Conservation (phyloP, 2,329 filamentous ascomycete species). For the Talaromyces sp. region DNA sequence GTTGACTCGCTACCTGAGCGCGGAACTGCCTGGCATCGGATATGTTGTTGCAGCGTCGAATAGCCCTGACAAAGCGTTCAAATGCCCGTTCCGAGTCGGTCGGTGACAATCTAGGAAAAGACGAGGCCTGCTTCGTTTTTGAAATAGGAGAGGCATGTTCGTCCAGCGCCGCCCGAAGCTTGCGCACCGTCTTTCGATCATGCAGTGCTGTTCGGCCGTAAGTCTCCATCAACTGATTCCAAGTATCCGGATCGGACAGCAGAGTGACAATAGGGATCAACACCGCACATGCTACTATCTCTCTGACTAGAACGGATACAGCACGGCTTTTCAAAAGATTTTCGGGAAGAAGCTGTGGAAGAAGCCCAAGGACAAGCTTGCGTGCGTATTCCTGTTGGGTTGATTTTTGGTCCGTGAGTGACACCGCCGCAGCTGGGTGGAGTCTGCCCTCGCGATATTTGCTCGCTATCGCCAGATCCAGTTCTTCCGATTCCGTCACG, state of each 20-base stretch:
- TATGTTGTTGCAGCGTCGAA: constrained; percentile 81
- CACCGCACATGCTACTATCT: constrained; percentile 90
- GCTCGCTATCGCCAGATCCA: constrained; percentile 90
- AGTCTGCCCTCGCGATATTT: constrained; percentile 87
- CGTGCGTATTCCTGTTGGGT: constrained; percentile 87
- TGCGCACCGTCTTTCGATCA: constrained; percentile 90
- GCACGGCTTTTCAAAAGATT: constrained; percentile 71
- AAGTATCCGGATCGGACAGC: constrained; percentile 86
- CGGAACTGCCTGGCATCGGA: constrained; percentile 89
- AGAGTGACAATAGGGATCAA: constrained; percentile 73
- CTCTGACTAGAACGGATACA: constrained; percentile 73
- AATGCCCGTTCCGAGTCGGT: constrained; percentile 88
- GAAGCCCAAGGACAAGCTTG: constrained; percentile 61
- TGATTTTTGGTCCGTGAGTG: constrained; percentile 75
- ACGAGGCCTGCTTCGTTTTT: constrained; percentile 55
- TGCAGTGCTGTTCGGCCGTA: constrained; percentile 81
- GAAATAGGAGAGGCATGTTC: constrained; percentile 83
- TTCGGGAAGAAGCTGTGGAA: constrained; percentile 69
- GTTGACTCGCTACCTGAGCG: constrained; percentile 84
- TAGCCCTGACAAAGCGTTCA: constrained; percentile 85
- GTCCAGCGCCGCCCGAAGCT: constrained; percentile 83
- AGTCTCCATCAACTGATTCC: constrained; percentile 94
- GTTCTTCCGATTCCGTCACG: constrained; percentile 91
- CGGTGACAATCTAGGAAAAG: constrained; percentile 72
- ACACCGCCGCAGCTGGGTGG: constrained; percentile 76